Percentiles rank a stretch among this genome's conserved stretches.
These are phyloP conservation scores for Pleurozium schreberi DNA, from an alignment of 225 moss, liverwort and hornwort genomes.

Conservation along the genomic window DNA sequence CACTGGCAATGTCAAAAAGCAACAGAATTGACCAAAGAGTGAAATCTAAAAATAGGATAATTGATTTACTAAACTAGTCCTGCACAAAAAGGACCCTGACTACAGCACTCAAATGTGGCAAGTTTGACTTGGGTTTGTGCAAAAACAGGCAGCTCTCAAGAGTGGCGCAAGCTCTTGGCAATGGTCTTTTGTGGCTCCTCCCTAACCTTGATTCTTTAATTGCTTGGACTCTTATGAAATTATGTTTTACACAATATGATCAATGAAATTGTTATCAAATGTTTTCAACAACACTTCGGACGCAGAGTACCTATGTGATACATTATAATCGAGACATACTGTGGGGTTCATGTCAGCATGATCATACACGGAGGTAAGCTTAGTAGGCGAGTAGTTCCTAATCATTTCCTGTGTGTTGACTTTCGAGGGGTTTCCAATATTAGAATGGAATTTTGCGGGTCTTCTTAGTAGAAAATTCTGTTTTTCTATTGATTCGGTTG, in stretches of 20 bases:
- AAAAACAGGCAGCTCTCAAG: not conserved
- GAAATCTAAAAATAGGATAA: not conserved
- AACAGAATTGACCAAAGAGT: not conserved
- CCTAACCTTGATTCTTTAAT: not conserved
- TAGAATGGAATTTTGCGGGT: not conserved
- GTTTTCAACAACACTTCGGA: not conserved
- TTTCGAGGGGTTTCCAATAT: not conserved
- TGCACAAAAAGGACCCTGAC: not conserved
- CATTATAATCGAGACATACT: not conserved
- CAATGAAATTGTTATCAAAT: not conserved
- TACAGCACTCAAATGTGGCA: not conserved
- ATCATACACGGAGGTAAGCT: no score
- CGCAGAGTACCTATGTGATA: not conserved
- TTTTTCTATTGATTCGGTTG: no score
- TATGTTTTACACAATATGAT: not conserved
- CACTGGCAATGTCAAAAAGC: not conserved
- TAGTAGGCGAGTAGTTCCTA: not conserved
- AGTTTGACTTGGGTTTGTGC: not conserved
- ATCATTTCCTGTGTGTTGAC: not conserved
- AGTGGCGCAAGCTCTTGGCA: not conserved
- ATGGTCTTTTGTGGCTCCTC: not conserved
- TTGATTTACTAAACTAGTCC: not conserved
- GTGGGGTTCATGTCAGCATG: not conserved
- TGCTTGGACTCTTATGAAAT: not conserved
- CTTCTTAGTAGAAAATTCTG: no score